phyloP scores from a whole-genome alignment of 2,329 filamentous ascomycete species.

The Colletotrichum theobromicola region DNA sequence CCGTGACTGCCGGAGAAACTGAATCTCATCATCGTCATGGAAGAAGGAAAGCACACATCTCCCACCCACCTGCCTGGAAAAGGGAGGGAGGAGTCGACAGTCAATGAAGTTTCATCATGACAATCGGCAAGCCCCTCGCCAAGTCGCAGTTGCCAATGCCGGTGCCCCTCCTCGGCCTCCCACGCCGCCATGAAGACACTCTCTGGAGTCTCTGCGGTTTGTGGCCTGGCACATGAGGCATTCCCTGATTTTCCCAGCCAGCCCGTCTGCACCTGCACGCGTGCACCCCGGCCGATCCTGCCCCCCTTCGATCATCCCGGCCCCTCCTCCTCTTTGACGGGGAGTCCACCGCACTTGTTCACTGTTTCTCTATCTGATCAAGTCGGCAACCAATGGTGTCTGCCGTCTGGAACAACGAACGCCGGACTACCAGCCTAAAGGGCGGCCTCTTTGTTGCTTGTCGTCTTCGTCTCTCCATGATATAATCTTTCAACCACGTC shows the following conservation, averaged over 20 bases:
- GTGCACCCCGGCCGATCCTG: constrained; percentile 5
- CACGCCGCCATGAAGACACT: not conserved
- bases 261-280: not conserved
- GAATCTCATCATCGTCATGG: not conserved
- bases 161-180: not conserved
- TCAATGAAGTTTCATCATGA: not conserved
- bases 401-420: not conserved
- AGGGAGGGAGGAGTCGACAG: not conserved
- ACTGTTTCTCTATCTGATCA: not conserved
- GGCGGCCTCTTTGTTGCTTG: constrained; percentile 13
- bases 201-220: too few species aligned
- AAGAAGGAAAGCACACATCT: not conserved
- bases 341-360: not conserved
- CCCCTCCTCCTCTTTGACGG: not conserved
- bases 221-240: constrained; percentile 11
- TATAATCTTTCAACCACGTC: not conserved
- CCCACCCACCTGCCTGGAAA: not conserved
- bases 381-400: not conserved
- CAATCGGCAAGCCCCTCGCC: not conserved
- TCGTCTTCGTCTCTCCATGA: not conserved
- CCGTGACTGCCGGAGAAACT: not conserved
- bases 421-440: not conserved
- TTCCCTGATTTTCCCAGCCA: not conserved
- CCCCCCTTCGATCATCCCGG: not conserved
- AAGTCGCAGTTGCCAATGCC: not conserved